phyloP scores from a whole-genome alignment of 768 basidiomycete species.

The Lactifluus subvellereus region DNA sequence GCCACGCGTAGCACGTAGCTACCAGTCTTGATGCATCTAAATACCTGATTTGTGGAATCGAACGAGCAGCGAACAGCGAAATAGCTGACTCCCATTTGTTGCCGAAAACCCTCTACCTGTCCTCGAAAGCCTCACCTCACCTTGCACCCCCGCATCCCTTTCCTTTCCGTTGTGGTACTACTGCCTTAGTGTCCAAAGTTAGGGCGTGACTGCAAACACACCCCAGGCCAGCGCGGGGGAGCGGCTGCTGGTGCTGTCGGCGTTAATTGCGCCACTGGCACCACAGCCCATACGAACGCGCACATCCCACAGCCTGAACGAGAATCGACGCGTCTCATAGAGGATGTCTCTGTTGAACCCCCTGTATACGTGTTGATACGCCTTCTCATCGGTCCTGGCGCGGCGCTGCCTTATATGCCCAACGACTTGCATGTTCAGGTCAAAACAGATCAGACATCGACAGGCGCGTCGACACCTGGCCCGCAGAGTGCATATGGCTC shows the following conservation, averaged over 20 bases:
- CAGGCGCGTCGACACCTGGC: slow-evolving; percentile 19
- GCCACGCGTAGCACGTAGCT: too few species aligned
- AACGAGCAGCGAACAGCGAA: too few species aligned
- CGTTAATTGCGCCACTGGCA: not conserved
- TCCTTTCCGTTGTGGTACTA: too few species aligned
- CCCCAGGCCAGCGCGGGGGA: slow-evolving; percentile 38
- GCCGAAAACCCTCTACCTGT: too few species aligned
- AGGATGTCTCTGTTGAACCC: not conserved
- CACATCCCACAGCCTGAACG: slow-evolving; percentile 14
- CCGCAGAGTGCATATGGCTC: slow-evolving; percentile 19
- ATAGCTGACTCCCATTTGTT: too few species aligned
- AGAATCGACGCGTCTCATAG: slow-evolving; percentile 2
- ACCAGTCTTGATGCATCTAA: too few species aligned
- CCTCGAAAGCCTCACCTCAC: too few species aligned
- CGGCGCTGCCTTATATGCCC: slow-evolving; percentile 11
- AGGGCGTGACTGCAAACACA: slow-evolving; percentile 43
- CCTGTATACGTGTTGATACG: not conserved
- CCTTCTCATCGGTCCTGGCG: slow-evolving; percentile 6
- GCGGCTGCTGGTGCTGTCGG: slow-evolving; percentile 1
- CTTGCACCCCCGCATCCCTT: too few species aligned
- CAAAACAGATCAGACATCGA: slow-evolving; percentile 20
- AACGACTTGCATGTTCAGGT: slow-evolving; percentile 6
- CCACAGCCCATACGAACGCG: not conserved
- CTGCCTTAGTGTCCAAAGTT: too few species aligned
- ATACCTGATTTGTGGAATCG: too few species aligned